These are phyloP conservation scores for Neofusicoccum ribis DNA, from an alignment of 2,329 filamentous ascomycete species.

Conservation along the genomic window DNA sequence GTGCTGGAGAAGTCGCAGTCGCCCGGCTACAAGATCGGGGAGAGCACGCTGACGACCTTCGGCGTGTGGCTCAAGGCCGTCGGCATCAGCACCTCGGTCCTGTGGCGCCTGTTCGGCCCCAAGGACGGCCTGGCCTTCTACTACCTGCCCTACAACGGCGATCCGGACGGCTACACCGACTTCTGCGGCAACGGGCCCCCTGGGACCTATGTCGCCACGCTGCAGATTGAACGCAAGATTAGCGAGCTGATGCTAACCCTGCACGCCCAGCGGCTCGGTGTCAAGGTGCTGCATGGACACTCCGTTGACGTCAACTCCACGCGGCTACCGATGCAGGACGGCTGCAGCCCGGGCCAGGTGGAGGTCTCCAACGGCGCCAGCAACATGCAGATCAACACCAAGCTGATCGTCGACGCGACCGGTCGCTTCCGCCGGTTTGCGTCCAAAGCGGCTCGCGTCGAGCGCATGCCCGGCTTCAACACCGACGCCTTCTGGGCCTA, in stretches of 20 bases:
- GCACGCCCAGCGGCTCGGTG: background rate
- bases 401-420: background rate
- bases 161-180: background rate
- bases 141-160: slow-evolving; percentile 1
- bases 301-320: background rate
- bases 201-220: background rate
- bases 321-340: background rate
- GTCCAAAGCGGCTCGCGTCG: background rate
- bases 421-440: background rate
- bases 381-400: background rate
- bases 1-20: slow-evolving; percentile 5
- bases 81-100: background rate
- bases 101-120: slow-evolving; percentile 2
- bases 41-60: slow-evolving; percentile 7
- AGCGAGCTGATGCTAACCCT: background rate
- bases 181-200: slow-evolving; percentile 1
- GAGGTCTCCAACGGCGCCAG: background rate
- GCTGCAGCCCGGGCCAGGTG: background rate
- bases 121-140: slow-evolving; percentile 9
- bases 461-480: background rate
- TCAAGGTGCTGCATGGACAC: background rate
- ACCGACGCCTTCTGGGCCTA: background rate
- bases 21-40: slow-evolving; percentile 4
- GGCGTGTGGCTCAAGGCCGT: slow-evolving; percentile 6
- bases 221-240: background rate